Base-by-base conservation (phyloP, 495 filamentous ascomycete species). In the Aspergillus funiculosus region DNA sequence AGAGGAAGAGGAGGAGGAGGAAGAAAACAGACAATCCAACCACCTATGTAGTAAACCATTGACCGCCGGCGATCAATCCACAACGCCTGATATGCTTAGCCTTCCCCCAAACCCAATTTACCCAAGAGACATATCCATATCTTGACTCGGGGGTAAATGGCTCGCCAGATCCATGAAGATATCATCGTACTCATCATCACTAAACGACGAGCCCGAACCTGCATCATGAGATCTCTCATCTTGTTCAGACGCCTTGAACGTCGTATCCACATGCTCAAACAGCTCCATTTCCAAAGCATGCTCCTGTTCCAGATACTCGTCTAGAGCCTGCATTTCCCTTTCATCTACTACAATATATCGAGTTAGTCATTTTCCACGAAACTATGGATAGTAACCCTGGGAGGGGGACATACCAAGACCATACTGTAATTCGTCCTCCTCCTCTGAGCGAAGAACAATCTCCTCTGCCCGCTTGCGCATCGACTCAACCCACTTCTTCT, bases 171-270 rank as follows among this genome's bases (percentile, higher is more conserved):
- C 57, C 57, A 66, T 70, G 43, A 76, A 77, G 20, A 79, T 62
- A 55, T 65, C 64, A 49, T 77, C 74, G 54, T 77, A 77, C 30
- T 79, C 74, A 14, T 76, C 77, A 48, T 83, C 75, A 30, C 78
- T 77, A 29, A 72, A 76, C 11, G 54, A 60, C 4, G 50, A 53
- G 34, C 18, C 49, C 4, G 50, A 53, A 34, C 18, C 49, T 28
- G 21, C 25, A 48, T 48, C 40, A 29, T 18, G 35, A 6, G 14
- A 4, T 25, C 1, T n/a, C 27, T 14, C 8, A 22, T 37, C 17
- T 18, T 46, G 27, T 7, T 3, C 18, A 34, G 34, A 30, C 15
- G 14, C 21, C 43, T 57, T 42, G 43, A 31, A 14, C 18, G 51
- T 14, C 7, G 56, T 39, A 13, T 43, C 46, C 40, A 57, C 27